These are phyloP conservation scores for Hemerocallis citrina DNA, from an alignment of 106 monocot genomes.

Conservation along the genomic window DNA sequence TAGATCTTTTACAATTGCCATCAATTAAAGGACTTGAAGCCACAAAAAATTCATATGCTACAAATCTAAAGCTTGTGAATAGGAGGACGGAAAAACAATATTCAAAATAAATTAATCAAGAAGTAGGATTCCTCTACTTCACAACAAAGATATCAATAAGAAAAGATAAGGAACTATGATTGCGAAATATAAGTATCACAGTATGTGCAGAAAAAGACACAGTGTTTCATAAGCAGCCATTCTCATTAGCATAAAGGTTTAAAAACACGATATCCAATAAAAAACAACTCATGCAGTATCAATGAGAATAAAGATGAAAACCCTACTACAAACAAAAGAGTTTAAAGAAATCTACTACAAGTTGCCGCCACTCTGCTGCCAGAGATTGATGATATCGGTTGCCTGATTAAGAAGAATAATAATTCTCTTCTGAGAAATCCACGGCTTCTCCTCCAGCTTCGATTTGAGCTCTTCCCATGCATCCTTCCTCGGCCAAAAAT, in stretches of 20 bases:
- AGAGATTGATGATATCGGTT: constrained; percentile 66
- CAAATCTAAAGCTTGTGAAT: too few species aligned
- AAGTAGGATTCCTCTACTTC: not conserved
- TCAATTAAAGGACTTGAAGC: too few species aligned
- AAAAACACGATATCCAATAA: not conserved
- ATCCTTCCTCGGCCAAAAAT: constrained; percentile 64
- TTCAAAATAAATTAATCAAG: not conserved
- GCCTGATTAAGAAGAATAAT: constrained; percentile 66
- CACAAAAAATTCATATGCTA: too few species aligned
- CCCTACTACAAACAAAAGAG: not conserved
- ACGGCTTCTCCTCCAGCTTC: constrained; percentile 43
- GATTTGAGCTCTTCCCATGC: constrained; percentile 71
- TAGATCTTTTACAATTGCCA: too few species aligned
- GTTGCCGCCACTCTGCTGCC: constrained; percentile 58
- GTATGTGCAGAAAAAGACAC: not conserved
- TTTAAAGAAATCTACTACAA: not conserved
- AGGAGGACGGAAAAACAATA: not conserved
- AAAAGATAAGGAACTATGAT: not conserved
- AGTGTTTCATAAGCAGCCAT: not conserved
- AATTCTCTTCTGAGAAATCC: constrained; percentile 53
- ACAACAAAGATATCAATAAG: not conserved
- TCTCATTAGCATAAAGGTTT: too few species aligned
- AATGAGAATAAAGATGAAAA: too few species aligned
- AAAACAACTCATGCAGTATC: not conserved
- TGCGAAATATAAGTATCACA: not conserved